A percentile compares a stretch with the other conserved stretches of the same genome.
phyloP scores from a whole-genome alignment of 2,329 filamentous ascomycete genomes.

The Clonostachys rosea region DNA sequence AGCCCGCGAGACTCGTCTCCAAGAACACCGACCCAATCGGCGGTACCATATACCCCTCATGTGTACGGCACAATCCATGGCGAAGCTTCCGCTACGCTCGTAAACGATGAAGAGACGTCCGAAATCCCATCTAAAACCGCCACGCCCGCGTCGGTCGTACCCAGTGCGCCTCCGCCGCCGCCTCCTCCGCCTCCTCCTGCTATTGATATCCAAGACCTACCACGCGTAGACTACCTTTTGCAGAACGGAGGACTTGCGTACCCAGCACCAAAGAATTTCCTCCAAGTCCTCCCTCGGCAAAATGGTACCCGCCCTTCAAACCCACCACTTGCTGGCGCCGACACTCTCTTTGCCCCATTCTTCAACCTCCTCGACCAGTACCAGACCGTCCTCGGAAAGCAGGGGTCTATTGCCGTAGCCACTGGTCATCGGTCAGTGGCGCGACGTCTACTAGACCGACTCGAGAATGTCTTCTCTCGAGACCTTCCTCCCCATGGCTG shows the following conservation, averaged over 20 bases:
- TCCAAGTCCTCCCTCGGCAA: conserved; percentile 57
- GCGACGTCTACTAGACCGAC: conserved; percentile 77
- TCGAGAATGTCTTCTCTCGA: conserved; percentile 91
- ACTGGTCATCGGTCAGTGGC: conserved; percentile 96
- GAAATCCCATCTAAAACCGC: conserved; percentile 27
- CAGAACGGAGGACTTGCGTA: conserved; percentile 79
- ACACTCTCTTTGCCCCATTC: conserved; percentile 77
- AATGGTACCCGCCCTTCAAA: conserved; percentile 56
- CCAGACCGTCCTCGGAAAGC: conserved; percentile 71
- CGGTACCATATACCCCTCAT: conserved; percentile 39
- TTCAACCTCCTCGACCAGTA: conserved; percentile 84
- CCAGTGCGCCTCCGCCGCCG: conserved; percentile 70
- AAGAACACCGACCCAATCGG: conserved; percentile 53
- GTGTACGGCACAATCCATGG: conserved; percentile 33
- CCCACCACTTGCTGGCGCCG: conserved; percentile 61
- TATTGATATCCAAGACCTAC: conserved; percentile 64
- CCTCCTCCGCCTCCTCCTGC: conserved; percentile 73
- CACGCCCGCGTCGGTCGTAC: conserved; percentile 30
- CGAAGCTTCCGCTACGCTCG: conserved; percentile 23
- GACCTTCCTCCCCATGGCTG: conserved; percentile 88
- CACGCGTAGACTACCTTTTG: conserved; percentile 86
- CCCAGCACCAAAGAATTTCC: conserved; percentile 67
- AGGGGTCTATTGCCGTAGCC: conserved; percentile 88
- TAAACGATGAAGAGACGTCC: conserved; percentile 23
- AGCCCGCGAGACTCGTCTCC: conserved; percentile 52